Evolutionary conservation across 306 rosid genomes (phyloP).

Genomic region (Cucumis melo): DNA sequence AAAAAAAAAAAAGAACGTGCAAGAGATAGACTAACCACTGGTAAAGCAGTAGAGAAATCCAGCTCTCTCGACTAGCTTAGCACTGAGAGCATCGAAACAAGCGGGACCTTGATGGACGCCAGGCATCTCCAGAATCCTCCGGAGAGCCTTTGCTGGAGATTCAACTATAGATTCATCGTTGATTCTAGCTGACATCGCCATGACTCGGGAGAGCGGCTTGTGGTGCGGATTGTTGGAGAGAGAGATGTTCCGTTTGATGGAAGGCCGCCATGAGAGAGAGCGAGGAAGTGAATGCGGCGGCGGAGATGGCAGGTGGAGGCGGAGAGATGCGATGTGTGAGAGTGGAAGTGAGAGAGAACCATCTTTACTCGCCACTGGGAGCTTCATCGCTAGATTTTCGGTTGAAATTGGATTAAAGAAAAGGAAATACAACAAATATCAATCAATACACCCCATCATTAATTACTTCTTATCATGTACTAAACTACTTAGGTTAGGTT

Average conservation of each 20-base stretch:
- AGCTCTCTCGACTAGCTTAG: constrained; percentile 57
- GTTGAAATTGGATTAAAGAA: not conserved
- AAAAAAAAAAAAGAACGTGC: not conserved
- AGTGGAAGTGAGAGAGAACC: not conserved
- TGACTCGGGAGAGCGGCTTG: constrained; percentile 2
- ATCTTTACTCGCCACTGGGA: not conserved
- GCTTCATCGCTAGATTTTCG: not conserved
- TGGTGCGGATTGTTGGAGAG: not conserved
- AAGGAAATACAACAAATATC: not conserved
- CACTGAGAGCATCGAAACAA: constrained; percentile 79
- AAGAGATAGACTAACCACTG: constrained; percentile 33
- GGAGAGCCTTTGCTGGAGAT: constrained; percentile 41
- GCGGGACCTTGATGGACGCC: constrained; percentile 84
- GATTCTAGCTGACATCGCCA: constrained; percentile 16
- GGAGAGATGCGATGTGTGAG: not conserved
- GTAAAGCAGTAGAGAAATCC: constrained; percentile 69
- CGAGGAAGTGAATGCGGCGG: not conserved
- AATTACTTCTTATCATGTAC: too few relatives aligned
- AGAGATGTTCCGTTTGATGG: not conserved
- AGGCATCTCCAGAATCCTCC: constrained; percentile 34
- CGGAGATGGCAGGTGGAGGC: not conserved
- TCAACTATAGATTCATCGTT: constrained; percentile 6
- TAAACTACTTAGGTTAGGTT: too few relatives aligned
- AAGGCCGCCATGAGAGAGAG: not conserved
- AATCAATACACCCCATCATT: too few relatives aligned